phyloP scores from a whole-genome alignment of 2,329 filamentous ascomycete species.

The Colletotrichum karsti region DNA sequence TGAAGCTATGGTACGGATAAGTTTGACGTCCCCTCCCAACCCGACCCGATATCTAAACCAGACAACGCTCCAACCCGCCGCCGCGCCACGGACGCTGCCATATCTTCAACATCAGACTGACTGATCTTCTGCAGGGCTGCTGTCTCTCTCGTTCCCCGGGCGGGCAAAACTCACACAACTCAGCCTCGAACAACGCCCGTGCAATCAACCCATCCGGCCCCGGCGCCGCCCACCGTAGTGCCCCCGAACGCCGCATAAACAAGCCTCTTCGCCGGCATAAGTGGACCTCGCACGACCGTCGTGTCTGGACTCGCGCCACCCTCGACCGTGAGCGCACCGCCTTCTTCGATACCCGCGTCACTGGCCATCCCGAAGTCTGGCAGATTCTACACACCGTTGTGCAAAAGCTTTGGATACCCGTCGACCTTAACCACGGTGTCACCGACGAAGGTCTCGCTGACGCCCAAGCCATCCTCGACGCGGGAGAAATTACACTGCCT shows the following conservation, averaged over 20 bases:
- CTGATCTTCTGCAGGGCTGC: conserved; percentile 58
- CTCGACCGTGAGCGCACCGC: conserved; percentile 78
- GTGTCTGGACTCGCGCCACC: conserved; percentile 74
- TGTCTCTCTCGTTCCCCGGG: conserved; percentile 63
- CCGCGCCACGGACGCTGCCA: not conserved
- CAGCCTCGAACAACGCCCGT: conserved; percentile 56
- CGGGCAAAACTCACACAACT: conserved; percentile 60
- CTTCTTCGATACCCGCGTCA: conserved; percentile 92
- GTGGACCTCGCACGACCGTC: conserved; percentile 71
- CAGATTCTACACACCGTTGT: conserved; percentile 74
- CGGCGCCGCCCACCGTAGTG: conserved; percentile 37
- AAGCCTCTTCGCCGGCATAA: conserved; percentile 71
- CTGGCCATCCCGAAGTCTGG: conserved; percentile 83
- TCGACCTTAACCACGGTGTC: conserved; percentile 45
- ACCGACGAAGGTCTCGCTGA: conserved; percentile 62
- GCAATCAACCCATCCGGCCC: conserved; percentile 57
- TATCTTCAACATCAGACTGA: not conserved
- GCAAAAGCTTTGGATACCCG: conserved; percentile 71
- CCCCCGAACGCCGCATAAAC: conserved; percentile 73
- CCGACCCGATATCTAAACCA: not conserved
- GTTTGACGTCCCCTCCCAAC: not conserved
- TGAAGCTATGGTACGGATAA: conserved; percentile 21
- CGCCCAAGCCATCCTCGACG: conserved; percentile 83
- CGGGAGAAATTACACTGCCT: conserved; percentile 78
- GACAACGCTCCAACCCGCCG: not conserved